Evolutionary conservation across 371 early-diverging fungal genomes (phyloP).

Genomic region (Parasitella parasitica): DNA sequence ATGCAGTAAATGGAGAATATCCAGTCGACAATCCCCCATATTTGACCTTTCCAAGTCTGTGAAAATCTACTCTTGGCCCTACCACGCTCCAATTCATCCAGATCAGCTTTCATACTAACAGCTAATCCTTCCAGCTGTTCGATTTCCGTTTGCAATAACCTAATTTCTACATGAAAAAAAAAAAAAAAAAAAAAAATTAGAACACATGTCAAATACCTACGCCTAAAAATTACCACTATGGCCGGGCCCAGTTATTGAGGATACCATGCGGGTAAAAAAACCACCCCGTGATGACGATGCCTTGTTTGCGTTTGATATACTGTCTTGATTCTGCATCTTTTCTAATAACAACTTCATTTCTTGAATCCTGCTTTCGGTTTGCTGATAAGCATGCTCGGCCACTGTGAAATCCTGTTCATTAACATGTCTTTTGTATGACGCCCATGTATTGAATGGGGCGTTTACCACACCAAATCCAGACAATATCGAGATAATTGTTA

Average conservation of each 20-base stretch:
- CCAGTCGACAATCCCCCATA: conserved; percentile 74
- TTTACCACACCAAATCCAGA: conserved; percentile 96
- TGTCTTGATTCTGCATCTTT: conserved; percentile 5
- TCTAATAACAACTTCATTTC: conserved; percentile 22
- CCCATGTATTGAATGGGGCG: conserved; percentile 72
- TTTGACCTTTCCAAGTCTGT: conserved; percentile 76
- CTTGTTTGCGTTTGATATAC: background rate
- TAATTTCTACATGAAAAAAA: background rate
- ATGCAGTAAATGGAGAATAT: conserved; percentile 88
- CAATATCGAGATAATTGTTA: conserved; percentile 87
- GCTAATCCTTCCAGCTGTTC: conserved; percentile 32
- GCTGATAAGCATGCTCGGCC: conserved; percentile 41
- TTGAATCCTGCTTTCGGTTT: conserved; percentile 29
- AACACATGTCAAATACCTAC: no score
- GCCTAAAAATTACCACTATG: background rate
- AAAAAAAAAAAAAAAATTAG: no score
- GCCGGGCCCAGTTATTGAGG: background rate
- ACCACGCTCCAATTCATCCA: conserved; percentile 37
- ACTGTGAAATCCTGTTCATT: conserved; percentile 33
- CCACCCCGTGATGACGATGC: background rate
- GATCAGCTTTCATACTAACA: conserved; percentile 34
- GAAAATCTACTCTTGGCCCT: conserved; percentile 59
- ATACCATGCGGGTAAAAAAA: background rate
- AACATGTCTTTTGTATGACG: conserved; percentile 25
- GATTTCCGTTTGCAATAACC: conserved; percentile 30